Percentiles rank a stretch among this genome's conserved stretches.
Conservation (phyloP, 768 basidiomycete genomes). For the Mycena crocata region DNA sequence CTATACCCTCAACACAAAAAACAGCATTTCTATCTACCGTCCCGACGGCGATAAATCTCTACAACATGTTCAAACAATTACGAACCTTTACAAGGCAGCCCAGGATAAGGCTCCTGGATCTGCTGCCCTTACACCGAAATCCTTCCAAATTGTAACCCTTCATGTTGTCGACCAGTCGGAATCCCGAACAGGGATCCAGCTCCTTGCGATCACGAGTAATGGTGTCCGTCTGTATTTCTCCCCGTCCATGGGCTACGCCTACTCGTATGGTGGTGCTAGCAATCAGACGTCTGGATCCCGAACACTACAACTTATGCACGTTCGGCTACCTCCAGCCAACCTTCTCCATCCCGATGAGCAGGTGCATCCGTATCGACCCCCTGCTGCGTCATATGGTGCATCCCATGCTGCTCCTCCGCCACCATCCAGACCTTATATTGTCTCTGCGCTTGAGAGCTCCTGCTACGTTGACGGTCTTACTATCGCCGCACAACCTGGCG, state of each 20-base stretch:
- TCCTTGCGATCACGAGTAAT: slow-evolving; percentile 85
- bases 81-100: slow-evolving; percentile 78
- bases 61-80: slow-evolving; percentile 79
- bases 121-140: slow-evolving; percentile 75
- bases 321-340: slow-evolving; percentile 82
- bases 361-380: slow-evolving; percentile 60
- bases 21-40: slow-evolving; percentile 74
- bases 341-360: slow-evolving; percentile 83
- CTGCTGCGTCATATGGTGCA: slow-evolving; percentile 59
- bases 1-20: slow-evolving; percentile 79
- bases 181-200: slow-evolving; percentile 75
- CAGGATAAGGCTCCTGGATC: slow-evolving; percentile 87
- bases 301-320: slow-evolving; percentile 76
- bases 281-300: slow-evolving; percentile 48
- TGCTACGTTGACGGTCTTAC: slow-evolving; percentile 76
- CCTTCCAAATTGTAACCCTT: slow-evolving; percentile 76
- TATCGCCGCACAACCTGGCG: slow-evolving; percentile 79
- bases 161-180: slow-evolving; percentile 77
- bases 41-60: slow-evolving; percentile 73
- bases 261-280: slow-evolving; percentile 57
- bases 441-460: slow-evolving; percentile 69
- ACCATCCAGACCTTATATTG: slow-evolving; percentile 66
- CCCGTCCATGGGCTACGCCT: slow-evolving; percentile 62
- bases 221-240: slow-evolving; percentile 90
- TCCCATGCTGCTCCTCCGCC: slow-evolving; percentile 58